Percentiles rank a stretch among this genome's conserved stretches.
Conservation (phyloP, 192 early-diverging fungal species). For the Linnemannia exigua region DNA sequence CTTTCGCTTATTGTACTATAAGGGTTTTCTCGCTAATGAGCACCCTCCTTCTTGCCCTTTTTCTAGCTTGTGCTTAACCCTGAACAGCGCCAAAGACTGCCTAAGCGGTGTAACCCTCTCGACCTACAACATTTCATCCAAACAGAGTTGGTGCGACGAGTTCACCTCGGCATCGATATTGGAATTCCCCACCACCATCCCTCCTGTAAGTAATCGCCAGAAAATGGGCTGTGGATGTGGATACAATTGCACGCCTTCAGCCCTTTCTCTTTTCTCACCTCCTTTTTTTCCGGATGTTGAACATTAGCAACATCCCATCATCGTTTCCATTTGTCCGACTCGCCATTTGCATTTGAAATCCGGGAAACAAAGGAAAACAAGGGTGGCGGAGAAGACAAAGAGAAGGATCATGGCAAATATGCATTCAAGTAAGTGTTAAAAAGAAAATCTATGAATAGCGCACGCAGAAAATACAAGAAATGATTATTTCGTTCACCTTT, state of each 20-base stretch:
- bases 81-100: slow-evolving; percentile 22
- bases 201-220: not conserved
- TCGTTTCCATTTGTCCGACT: slow-evolving; percentile 25
- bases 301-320: slow-evolving; percentile 11
- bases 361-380: not conserved
- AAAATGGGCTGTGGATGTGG: not conserved
- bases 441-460: slow-evolving; percentile 10
- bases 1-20: not conserved
- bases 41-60: not conserved
- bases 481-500: not conserved
- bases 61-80: slow-evolving; percentile 7
- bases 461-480: not conserved
- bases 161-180: slow-evolving; percentile 45
- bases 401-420: slow-evolving; percentile 17
- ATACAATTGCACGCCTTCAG: too few relatives aligned
- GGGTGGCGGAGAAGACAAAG: slow-evolving; percentile 14
- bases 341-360: slow-evolving; percentile 39
- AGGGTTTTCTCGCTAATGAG: not conserved
- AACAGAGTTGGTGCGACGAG: slow-evolving; percentile 39
- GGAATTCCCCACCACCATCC: slow-evolving; percentile 18
- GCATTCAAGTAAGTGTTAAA: slow-evolving; percentile 49
- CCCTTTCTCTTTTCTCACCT: not conserved
- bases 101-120: slow-evolving; percentile 21
- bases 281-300: not conserved
- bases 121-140: slow-evolving; percentile 42